A percentile compares a stretch with the other conserved stretches of the same genome.
Conservation (phyloP, 495 filamentous ascomycete genomes). For the Penicillium chermesinum region DNA sequence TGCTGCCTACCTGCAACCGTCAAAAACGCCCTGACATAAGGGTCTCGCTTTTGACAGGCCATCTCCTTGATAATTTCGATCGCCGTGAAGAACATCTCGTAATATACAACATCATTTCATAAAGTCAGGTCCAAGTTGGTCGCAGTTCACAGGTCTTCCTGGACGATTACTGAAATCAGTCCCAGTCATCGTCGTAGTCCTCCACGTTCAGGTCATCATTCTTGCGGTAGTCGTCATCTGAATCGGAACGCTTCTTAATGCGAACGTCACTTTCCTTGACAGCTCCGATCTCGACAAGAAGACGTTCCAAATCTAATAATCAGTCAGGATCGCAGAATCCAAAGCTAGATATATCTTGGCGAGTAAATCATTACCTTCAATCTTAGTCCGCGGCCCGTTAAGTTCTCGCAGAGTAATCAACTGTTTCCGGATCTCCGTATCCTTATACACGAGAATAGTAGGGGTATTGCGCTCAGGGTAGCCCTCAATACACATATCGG, state of each 20-base stretch:
- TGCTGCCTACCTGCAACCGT: too few relatives aligned
- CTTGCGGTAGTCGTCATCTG: conserved; percentile 51
- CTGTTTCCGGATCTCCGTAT: conserved; percentile 86
- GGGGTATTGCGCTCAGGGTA: conserved; percentile 94
- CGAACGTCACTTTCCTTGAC: conserved; percentile 71
- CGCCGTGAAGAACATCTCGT: conserved; percentile 8
- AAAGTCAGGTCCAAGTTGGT: conserved; percentile 8
- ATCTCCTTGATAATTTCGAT: too few relatives aligned
- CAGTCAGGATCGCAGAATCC: neutral
- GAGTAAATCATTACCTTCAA: conserved; percentile 46
- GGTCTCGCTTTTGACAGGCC: too few relatives aligned
- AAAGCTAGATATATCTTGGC: neutral
- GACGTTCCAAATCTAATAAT: conserved; percentile 56
- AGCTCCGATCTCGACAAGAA: conserved; percentile 79
- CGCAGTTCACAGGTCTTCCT: neutral
- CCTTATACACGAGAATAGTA: conserved; percentile 86
- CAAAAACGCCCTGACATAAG: too few relatives aligned
- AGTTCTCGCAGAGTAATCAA: conserved; percentile 79
- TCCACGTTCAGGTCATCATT: conserved; percentile 41
- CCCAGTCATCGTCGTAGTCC: conserved; percentile 77
- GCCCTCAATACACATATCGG: conserved; percentile 88
- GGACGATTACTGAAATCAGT: conserved; percentile 38
- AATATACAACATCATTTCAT: conserved; percentile 20
- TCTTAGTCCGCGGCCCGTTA: conserved; percentile 60
- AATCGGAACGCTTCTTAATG: conserved; percentile 56